Evolutionary conservation across 2,329 filamentous ascomycete genomes (phyloP).

Genomic region (Huntiella savannae): DNA sequence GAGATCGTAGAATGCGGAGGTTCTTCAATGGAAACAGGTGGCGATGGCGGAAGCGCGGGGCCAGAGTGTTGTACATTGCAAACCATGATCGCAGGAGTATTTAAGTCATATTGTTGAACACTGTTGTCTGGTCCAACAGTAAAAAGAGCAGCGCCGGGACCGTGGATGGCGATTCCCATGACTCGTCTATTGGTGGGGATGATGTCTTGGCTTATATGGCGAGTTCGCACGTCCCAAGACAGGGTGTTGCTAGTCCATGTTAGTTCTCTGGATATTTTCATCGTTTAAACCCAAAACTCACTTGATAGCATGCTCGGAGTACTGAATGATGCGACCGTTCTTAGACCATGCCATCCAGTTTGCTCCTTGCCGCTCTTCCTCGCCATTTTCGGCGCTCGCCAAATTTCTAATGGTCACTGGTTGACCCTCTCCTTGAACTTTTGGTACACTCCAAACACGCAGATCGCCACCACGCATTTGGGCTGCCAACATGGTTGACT

Average conservation of each 20-base stretch:
- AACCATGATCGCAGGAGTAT: too few species aligned
- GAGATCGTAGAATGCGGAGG: constrained; percentile 17
- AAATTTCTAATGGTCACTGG: constrained; percentile 80
- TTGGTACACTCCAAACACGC: constrained; percentile 90
- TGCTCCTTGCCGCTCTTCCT: constrained; percentile 40
- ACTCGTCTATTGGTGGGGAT: constrained; percentile 54
- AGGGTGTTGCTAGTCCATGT: constrained; percentile 43
- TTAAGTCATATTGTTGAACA: constrained; percentile 62
- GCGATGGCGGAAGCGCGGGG: constrained; percentile 66
- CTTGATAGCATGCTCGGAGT: constrained; percentile 46
- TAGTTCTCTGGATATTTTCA: too few species aligned
- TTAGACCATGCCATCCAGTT: constrained; percentile 99
- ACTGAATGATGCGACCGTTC: constrained; percentile 88
- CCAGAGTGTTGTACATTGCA: too few species aligned
- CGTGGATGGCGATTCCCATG: constrained; percentile 69
- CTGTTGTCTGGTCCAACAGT: constrained; percentile 75
- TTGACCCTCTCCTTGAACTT: constrained; percentile 46
- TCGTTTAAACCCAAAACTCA: too few species aligned
- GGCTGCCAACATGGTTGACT: constrained; percentile 92
- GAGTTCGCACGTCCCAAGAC: constrained; percentile 96
- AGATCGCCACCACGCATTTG: constrained; percentile 85
- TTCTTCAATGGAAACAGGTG: constrained; percentile 61
- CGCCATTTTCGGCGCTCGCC: constrained; percentile 45
- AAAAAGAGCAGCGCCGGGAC: constrained; percentile 78
- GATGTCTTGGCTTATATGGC: constrained; percentile 76